Conservation (phyloP, 1,284 basidiomycete genomes). For the Cryptococcus jaspeensis region DNA sequence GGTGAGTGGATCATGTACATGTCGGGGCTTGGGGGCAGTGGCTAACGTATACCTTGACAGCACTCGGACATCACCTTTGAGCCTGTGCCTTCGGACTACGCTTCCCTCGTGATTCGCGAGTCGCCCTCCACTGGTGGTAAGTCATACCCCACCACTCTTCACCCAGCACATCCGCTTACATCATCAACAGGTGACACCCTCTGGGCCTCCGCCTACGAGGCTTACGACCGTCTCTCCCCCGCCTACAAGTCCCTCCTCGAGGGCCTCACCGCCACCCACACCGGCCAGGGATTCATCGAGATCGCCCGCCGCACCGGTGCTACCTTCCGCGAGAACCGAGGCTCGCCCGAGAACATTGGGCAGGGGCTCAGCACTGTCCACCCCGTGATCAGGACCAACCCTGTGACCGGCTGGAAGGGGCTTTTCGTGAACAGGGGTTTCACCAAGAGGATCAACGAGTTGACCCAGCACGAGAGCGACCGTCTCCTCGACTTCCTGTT, state of each 20-base stretch:
- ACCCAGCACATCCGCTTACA: constrained; percentile 21
- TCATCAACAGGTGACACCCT: constrained; percentile 27
- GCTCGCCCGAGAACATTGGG: constrained; percentile 63
- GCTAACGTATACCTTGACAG: constrained; percentile 5
- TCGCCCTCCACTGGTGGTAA: constrained; percentile 5
- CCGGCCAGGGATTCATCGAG: constrained; percentile 58
- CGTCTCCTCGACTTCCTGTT: constrained; percentile 45
- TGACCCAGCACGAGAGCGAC: constrained; percentile 60
- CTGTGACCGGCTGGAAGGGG: constrained; percentile 76
- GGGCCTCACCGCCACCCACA: constrained; percentile 58
- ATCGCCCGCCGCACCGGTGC: constrained; percentile 25
- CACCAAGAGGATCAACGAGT: constrained; percentile 63
- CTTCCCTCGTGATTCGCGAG: constrained; percentile 12
- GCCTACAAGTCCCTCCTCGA: constrained; percentile 35
- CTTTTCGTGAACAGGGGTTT: constrained; percentile 67
- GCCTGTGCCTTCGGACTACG: constrained; percentile 62
- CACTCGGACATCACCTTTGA: constrained; percentile 69
- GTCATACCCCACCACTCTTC: constrained; percentile 9
- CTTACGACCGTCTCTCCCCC: constrained; percentile 45
- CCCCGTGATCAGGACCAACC: constrained; percentile 50
- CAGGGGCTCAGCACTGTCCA: constrained; percentile 63
- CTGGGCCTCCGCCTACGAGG: constrained; percentile 57
- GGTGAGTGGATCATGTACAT: constrained; percentile 14
- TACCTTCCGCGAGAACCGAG: constrained; percentile 46
- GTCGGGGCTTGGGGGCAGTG: not conserved